These are phyloP conservation scores for Colletotrichum simmondsii DNA, from an alignment of 2,329 filamentous ascomycete genomes.

Conservation along the genomic window DNA sequence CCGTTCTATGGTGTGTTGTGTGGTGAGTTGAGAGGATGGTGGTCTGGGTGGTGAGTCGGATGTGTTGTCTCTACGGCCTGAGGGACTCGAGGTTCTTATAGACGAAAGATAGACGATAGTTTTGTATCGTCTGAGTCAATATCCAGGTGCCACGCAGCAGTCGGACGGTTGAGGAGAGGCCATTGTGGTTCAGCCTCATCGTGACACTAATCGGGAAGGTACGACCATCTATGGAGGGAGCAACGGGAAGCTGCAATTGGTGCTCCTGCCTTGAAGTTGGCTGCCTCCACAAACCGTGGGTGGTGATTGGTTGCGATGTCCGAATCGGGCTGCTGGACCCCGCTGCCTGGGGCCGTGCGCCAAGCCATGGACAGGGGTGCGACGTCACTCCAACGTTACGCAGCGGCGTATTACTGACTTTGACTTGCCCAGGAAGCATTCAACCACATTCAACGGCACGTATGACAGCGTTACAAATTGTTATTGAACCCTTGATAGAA, in stretches of 20 bases:
- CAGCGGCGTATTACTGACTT: conserved; percentile 21
- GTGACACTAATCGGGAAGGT: not conserved
- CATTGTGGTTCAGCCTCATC: conserved; percentile 1
- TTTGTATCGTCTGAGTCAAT: not conserved
- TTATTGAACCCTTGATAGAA: too few relatives aligned
- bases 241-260: not conserved
- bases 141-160: not conserved
- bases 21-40: not conserved
- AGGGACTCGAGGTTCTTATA: not conserved
- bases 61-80: not conserved
- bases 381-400: conserved; percentile 6
- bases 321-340: not conserved
- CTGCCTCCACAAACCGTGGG: not conserved
- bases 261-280: not conserved
- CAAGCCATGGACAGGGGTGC: not conserved
- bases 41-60: not conserved
- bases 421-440: not conserved
- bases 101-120: too few relatives aligned
- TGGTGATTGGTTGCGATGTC: not conserved
- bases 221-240: not conserved
- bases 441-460: too few relatives aligned
- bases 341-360: not conserved
- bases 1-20: not conserved
- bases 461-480: too few relatives aligned
- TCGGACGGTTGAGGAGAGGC: too few relatives aligned